Evolutionary conservation across 2,329 filamentous ascomycete genomes (phyloP), one percentile per base, ranked within the genome.

Genomic region (Paracoccidioides lutzii): DNA sequence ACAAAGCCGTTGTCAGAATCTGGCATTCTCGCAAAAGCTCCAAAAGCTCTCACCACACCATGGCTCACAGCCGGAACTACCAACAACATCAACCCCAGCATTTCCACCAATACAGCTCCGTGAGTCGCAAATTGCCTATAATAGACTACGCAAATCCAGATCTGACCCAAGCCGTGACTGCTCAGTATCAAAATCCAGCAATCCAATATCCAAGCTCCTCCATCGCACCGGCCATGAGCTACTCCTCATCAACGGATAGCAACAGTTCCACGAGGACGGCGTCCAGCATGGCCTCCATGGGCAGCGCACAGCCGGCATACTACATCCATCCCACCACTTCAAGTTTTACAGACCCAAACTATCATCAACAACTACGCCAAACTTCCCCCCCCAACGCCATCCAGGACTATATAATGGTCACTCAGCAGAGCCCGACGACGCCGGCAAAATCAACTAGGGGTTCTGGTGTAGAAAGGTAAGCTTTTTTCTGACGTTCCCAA

Each of bases 231-330:
- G 53, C 60, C n/a, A 61, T 61, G 60, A 57, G 38, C 41, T 58
- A 59, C 46, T 61, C 60, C 15, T 52, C 40, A 40, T 61, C 60
- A 28, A 60, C 60, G 5, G 60, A 59, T 38, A 61, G 60, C 57
- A 59, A 58, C 44, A 45, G 51, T 45, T 61, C 60, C 32, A 57
- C 51, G 33, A 55, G 54, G 33, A 60, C 60, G 28, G 49, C 57
- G 8, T 60, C 55, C 15, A 61, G 59, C 52, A 55, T 53, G 15
- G 32, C 54, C 22, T 61, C 59, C 10, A 35, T 22, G 22, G 15
- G 37, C 5, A 41, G 49, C 49, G 12, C 15, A 14, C 49, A 51
- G 5, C 37, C 35, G 28, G 49, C 49, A 41, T 51, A 51, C 32
- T 51, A 51, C 35, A 30, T 4, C 15, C 37, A 32, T 30, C 49